Evolutionary conservation across 148 eudicot species (phyloP), one percentile per base, ranked within the genome.

Genomic region (Amaranthus palmeri): DNA sequence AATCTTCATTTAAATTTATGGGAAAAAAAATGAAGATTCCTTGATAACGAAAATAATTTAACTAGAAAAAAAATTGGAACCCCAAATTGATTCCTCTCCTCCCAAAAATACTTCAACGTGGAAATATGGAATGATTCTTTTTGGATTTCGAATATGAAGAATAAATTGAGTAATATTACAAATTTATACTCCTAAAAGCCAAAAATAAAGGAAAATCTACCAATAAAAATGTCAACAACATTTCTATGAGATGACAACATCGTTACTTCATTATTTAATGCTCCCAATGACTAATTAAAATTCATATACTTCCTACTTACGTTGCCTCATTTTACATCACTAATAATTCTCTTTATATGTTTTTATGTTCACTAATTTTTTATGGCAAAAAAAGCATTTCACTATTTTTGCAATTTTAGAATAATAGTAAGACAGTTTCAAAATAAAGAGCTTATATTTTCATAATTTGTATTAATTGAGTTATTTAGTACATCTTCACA

Each of bases 161-260:
- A 44, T 2, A 45, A 4, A 50, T 63, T 45, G 67, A 63, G 67
- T 63, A 63, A 63, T 63, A 63, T 25, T 25, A 25, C 36, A 25
- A 25, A 25, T 25, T 25, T 43, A 45, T 63, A 63, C 67, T 63
- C 49, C 66, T 54, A 18, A 25, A 67, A 14, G 36, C 45, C 6
- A 12, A 56, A 12, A 7, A 51, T 8, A 36, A 67, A 58, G 55
- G 46, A 43, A 48, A 47, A 53, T 10, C 8, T 52, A 14, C 61
- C 15, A 63, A 76, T 10, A 5, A 42, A 71, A 49, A 81, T 73
- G 76, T 65, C 75, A 70, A 77, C 80, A 76, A 43, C 13, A 0
- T 68, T 12, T 11, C 42, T 10, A 61, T 61, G 57, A 67, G 10
- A 81, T 81, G 84, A 46, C 84, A 75, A 81, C 81, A 81, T 78